Percentiles rank a stretch among this genome's conserved stretches.
These are phyloP conservation scores for Apostasia ramifera DNA, from an alignment of 106 monocot species.

Conservation along the genomic window DNA sequence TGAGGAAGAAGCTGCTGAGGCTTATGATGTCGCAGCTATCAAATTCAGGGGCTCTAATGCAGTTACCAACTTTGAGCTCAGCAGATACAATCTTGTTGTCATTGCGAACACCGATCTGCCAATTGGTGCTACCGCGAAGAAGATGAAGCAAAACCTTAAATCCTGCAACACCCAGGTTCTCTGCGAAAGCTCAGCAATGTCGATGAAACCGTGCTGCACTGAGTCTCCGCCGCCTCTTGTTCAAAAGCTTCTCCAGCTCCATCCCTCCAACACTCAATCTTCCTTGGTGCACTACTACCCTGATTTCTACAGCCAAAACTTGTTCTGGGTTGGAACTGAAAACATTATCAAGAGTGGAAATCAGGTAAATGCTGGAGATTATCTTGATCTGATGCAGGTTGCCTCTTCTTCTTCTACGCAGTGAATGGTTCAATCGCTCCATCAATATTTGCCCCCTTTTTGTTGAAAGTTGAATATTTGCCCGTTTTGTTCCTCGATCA, in stretches of 20 bases:
- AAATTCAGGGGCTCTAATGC: slow-evolving; percentile 40
- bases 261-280: background rate
- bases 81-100: slow-evolving; percentile 9
- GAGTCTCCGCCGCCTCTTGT: slow-evolving; percentile 5
- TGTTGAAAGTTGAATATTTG: no score
- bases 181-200: background rate
- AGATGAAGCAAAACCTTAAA: slow-evolving; percentile 8
- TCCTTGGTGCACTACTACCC: slow-evolving; percentile 6
- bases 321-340: slow-evolving; percentile 7
- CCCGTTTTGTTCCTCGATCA: no score
- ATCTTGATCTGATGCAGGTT: background rate
- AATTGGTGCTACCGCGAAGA: background rate
- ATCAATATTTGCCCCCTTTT: no score
- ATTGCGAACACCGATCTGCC: slow-evolving; percentile 16
- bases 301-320: slow-evolving; percentile 7
- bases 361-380: background rate
- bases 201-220: background rate
- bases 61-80: slow-evolving; percentile 38
- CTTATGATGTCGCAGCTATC: slow-evolving; percentile 49
- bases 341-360: background rate
- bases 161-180: background rate
- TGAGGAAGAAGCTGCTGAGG: slow-evolving; percentile 44
- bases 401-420: background rate
- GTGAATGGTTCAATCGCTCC: no score
- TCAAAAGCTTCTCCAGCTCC: slow-evolving; percentile 28